Conservation (phyloP, 805 yeast species). For the Saccharomycopsis sp. region DNA sequence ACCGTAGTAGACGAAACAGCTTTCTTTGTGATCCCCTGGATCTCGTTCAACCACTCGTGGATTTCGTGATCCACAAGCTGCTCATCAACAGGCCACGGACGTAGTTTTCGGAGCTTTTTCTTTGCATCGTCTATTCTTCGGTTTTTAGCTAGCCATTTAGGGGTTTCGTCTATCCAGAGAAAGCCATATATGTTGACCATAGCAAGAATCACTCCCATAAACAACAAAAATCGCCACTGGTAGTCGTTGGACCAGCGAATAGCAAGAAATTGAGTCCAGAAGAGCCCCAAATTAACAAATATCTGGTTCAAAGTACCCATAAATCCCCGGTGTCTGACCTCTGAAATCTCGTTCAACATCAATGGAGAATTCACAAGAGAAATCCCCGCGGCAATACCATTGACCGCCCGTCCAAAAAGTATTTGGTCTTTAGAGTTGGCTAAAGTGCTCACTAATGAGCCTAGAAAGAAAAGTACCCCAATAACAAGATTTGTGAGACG, state of each 20-base stretch:
- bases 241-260: conserved; percentile 53
- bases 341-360: conserved; percentile 73
- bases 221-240: conserved; percentile 67
- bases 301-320: conserved; percentile 92
- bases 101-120: background rate
- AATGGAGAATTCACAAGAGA: conserved; percentile 83
- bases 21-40: background rate
- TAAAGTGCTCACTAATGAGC: conserved; percentile 4
- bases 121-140: background rate
- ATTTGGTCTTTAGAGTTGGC: background rate
- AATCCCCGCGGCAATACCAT: conserved; percentile 84
- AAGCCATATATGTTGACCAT: conserved; percentile 38
- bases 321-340: conserved; percentile 58
- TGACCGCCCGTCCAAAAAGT: conserved; percentile 60
- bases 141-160: conserved; percentile 51
- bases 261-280: conserved; percentile 71
- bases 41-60: conserved; percentile 2
- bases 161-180: conserved; percentile 60
- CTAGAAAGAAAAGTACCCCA: background rate
- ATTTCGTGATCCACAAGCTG: background rate
- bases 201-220: conserved; percentile 52
- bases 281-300: conserved; percentile 75
- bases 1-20: background rate
- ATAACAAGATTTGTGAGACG: background rate
- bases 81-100: conserved; percentile 22